phyloP scores from a whole-genome alignment of 2,329 filamentous ascomycete genomes.

The Aspergillus glaucus region DNA sequence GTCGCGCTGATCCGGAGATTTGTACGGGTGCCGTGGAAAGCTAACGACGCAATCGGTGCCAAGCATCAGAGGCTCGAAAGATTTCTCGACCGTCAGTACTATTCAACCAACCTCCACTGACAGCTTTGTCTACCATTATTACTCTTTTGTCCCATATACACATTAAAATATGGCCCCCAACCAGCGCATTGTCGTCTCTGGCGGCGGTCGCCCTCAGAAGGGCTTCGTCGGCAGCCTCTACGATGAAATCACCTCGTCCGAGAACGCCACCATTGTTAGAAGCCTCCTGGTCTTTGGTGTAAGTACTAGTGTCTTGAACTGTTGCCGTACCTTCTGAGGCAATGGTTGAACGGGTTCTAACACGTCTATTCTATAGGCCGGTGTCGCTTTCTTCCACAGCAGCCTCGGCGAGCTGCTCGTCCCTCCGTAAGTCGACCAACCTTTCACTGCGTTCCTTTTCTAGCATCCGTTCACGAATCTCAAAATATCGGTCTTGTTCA shows the following conservation, averaged over 20 bases:
- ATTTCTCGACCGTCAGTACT: constrained; percentile 23
- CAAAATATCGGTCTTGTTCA: constrained; percentile 9
- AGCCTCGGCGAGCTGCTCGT: constrained; percentile 62
- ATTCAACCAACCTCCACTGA: background rate
- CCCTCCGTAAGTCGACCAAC: constrained; percentile 47
- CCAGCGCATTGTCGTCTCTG: constrained; percentile 50
- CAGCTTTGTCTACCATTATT: background rate
- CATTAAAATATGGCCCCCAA: constrained; percentile 56
- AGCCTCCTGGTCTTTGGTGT: constrained; percentile 64
- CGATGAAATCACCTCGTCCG: constrained; percentile 56
- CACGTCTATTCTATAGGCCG: constrained; percentile 43
- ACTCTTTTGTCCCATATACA: constrained; percentile 3
- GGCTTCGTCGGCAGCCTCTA: constrained; percentile 56
- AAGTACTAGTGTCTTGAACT: constrained; percentile 29
- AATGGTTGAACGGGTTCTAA: constrained; percentile 4
- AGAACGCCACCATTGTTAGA: constrained; percentile 63
- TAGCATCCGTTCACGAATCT: background rate
- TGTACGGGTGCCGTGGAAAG: constrained; percentile 22
- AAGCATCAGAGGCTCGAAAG: constrained; percentile 22
- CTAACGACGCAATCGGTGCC: constrained; percentile 29
- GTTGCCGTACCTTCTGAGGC: constrained; percentile 1
- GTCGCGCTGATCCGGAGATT: constrained; percentile 11
- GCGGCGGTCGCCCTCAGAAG: constrained; percentile 34
- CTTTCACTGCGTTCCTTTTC: constrained; percentile 14
- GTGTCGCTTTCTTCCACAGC: constrained; percentile 61